Evolutionary conservation across 768 basidiomycete genomes (phyloP).

Genomic region (Clathrus columnatus): DNA sequence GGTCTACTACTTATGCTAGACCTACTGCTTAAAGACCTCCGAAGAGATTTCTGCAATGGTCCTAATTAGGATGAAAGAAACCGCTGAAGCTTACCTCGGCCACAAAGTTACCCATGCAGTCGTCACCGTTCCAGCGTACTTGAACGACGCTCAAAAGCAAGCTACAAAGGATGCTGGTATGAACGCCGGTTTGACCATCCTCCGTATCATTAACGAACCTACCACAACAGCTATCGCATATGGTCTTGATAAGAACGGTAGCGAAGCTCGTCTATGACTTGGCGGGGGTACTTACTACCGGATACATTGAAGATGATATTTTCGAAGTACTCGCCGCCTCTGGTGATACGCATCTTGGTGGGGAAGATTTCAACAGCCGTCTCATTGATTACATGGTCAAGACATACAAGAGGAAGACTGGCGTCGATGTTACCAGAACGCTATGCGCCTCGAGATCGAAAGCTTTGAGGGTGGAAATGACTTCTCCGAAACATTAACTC

Average conservation of each 20-base stretch:
- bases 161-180: constrained; percentile 97
- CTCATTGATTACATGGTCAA: constrained; percentile 87
- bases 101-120: constrained; percentile 95
- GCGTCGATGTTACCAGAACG: constrained; percentile 72
- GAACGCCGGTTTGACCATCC: constrained; percentile 88
- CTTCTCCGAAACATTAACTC: constrained; percentile 92
- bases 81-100: constrained; percentile 95
- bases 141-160: constrained; percentile 99
- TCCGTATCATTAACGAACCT: constrained; percentile 97
- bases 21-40: constrained; percentile 48
- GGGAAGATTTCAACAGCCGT: constrained; percentile 94
- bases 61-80: constrained; percentile 97
- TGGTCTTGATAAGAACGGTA: constrained; percentile 92
- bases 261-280: constrained; percentile 97
- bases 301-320: constrained; percentile 90
- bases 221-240: constrained; percentile 97
- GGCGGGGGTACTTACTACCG: constrained; percentile 92
- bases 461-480: constrained; percentile 94
- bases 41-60: constrained; percentile 97
- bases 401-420: constrained; percentile 86
- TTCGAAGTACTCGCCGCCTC: constrained; percentile 87
- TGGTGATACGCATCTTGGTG: constrained; percentile 91
- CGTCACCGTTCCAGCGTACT: constrained; percentile 97
- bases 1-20: background rate
- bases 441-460: constrained; percentile 90